Evolutionary conservation across 2,329 filamentous ascomycete species (phyloP).

Genomic region (Penicillium sp.): DNA sequence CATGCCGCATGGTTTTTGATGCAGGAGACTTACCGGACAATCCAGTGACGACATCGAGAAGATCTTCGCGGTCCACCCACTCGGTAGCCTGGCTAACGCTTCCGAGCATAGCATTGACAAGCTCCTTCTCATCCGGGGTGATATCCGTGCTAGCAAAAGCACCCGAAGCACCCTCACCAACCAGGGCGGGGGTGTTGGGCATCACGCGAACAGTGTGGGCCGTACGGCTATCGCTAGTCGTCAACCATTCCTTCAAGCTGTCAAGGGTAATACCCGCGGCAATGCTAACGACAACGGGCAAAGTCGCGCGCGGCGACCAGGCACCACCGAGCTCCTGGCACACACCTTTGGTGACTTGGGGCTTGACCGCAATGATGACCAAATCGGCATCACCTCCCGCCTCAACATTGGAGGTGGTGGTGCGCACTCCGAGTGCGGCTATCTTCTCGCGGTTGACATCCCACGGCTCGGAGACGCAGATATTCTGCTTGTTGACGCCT

Average conservation of each 20-base stretch:
- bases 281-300: slow-evolving; percentile 36
- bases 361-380: slow-evolving; percentile 37
- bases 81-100: slow-evolving; percentile 36
- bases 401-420: slow-evolving; percentile 31
- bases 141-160: slow-evolving; percentile 29
- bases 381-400: slow-evolving; percentile 31
- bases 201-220: slow-evolving; percentile 36
- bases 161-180: slow-evolving; percentile 35
- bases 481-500: slow-evolving; percentile 31
- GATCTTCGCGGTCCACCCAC: slow-evolving; percentile 35
- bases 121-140: slow-evolving; percentile 29
- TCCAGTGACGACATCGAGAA: slow-evolving; percentile 38
- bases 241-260: slow-evolving; percentile 31
- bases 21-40: slow-evolving; percentile 30
- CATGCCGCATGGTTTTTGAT: not conserved
- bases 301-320: slow-evolving; percentile 23
- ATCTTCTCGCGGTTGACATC: slow-evolving; percentile 38
- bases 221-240: slow-evolving; percentile 23
- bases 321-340: slow-evolving; percentile 32
- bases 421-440: slow-evolving; percentile 29
- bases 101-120: slow-evolving; percentile 29
- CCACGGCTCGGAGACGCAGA: slow-evolving; percentile 37
- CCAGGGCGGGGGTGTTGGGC: slow-evolving; percentile 37
- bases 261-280: slow-evolving; percentile 35
- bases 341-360: slow-evolving; percentile 33